Percentiles rank a stretch among this genome's conserved stretches.
These are phyloP conservation scores for Amyloporia xantha DNA, from an alignment of 768 basidiomycete genomes.

Conservation along the genomic window DNA sequence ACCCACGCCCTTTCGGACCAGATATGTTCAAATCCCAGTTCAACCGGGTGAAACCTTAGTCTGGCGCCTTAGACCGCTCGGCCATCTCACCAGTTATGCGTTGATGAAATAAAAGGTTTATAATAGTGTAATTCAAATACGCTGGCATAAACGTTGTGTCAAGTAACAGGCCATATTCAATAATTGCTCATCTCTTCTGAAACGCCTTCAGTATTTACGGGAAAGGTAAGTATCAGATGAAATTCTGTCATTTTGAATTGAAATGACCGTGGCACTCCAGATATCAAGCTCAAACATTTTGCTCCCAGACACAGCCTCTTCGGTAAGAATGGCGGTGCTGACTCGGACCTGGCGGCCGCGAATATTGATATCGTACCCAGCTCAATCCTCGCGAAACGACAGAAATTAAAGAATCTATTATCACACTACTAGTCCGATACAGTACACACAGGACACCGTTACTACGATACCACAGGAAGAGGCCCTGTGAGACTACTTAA, in stretches of 20 bases:
- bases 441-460: not conserved
- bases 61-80: constrained; percentile 89
- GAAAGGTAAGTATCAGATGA: not conserved
- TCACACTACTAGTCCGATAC: not conserved
- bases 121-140: not conserved
- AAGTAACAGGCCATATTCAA: not conserved
- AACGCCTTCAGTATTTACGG: not conserved
- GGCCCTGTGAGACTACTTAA: not conserved
- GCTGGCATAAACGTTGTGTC: not conserved
- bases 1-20: constrained; percentile 45
- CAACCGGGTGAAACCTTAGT: constrained; percentile 29
- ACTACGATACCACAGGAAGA: not conserved
- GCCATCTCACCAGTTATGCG: constrained; percentile 51
- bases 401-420: not conserved
- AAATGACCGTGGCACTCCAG: not conserved
- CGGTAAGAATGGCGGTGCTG: not conserved
- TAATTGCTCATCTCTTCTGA: too few species aligned
- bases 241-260: constrained; percentile 27
- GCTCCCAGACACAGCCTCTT: not conserved
- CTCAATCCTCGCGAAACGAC: not conserved
- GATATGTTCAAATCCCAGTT: too few species aligned
- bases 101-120: not conserved
- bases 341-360: not conserved
- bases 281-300: not conserved
- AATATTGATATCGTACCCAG: not conserved